Evolutionary conservation across 139 green algal species (phyloP).

Genomic region (Haematococcus sp.): DNA sequence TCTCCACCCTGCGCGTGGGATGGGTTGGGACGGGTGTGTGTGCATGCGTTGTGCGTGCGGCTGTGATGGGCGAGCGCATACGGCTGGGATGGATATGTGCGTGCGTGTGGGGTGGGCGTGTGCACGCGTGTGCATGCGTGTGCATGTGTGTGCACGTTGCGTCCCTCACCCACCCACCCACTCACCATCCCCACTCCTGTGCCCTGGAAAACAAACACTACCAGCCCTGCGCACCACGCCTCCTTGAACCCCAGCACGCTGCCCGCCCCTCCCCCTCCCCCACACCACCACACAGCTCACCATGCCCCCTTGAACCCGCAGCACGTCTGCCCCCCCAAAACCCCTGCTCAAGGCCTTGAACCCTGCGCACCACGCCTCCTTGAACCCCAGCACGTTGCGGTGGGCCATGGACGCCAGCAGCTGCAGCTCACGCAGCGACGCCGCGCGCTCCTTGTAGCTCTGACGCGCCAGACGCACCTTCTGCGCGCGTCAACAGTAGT

Average conservation of each 20-base stretch:
- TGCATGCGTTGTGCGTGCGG: not conserved
- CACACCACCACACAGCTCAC: too few species aligned
- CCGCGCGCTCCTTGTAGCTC: slow-evolving; percentile 23
- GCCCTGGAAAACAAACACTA: too few species aligned
- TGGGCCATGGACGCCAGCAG: slow-evolving; percentile 24
- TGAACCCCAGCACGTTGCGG: slow-evolving; percentile 30
- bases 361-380: slow-evolving; percentile 1
- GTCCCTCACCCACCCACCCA: too few species aligned
- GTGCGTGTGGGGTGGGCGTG: too few species aligned
- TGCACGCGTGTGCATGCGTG: too few species aligned
- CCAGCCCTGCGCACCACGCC: not conserved
- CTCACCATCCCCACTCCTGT: too few species aligned
- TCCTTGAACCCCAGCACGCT: slow-evolving; percentile 25
- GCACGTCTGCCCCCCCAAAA: too few species aligned
- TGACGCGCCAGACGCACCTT: slow-evolving; percentile 30
- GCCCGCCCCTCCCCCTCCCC: not conserved
- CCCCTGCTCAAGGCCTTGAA: not conserved
- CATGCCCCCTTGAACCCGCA: slow-evolving; percentile 16
- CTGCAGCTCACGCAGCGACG: slow-evolving; percentile 25
- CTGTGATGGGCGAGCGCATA: too few species aligned
- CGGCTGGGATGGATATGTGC: too few species aligned
- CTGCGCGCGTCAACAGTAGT: not conserved
- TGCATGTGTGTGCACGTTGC: too few species aligned
- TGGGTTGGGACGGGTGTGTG: too few species aligned
- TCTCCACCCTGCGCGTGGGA: slow-evolving; percentile 30